Base-by-base conservation (phyloP, 2,329 filamentous ascomycete species). In the Phaeophleospora eucalypticola region DNA sequence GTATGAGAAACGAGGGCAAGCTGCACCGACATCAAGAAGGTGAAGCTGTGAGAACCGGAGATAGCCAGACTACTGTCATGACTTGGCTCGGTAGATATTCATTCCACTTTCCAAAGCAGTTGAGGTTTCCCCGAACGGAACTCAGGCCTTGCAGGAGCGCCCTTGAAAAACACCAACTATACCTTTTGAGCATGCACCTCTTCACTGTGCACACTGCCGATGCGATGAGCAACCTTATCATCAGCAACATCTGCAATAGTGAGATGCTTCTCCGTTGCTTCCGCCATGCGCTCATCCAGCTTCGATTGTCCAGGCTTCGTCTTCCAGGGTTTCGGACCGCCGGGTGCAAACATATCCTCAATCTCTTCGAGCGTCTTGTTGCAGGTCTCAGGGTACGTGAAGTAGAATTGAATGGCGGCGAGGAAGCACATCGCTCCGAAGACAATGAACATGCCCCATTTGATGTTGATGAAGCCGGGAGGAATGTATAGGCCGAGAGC, bases 401-500 rank as follows among this genome's bases (percentile, higher is more conserved):
- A 64, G 54, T 61, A 76, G 46, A 72, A 71, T 36, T 76, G 72
- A 3, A 71, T 49, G 0, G 72, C 70, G 4, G 66, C 73, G 2
- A 61, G 64, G n/a, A 76, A 48, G 48, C 73, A 77, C 40, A 78
- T 61, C 4, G 64, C 56, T 0, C 74, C 73, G 49, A 77, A 78
- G 18, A 77, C 54, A 35, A 78, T 71, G 59, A 76, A 78, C 10
- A 76, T 66, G 49, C 74, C 74, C 65, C 74, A 81, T 19, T 69
- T 70, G 61, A 82, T 82, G 60, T 80, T 81, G 40, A 70, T 65
- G 65, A 83, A 80, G 0, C 72, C 78, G 0, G 78, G 74, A 3
- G 79, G 80, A 2, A 79, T 73, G 63, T 79, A 81, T 34, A 81
- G 69, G 27, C 76, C 77, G 16, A 82, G 68, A 0, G 78, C 78